A percentile compares a stretch with the other conserved stretches of the same genome.
These are phyloP conservation scores for Setomelanomma holmii DNA, from an alignment of 2,329 filamentous ascomycete species.

Conservation along the genomic window DNA sequence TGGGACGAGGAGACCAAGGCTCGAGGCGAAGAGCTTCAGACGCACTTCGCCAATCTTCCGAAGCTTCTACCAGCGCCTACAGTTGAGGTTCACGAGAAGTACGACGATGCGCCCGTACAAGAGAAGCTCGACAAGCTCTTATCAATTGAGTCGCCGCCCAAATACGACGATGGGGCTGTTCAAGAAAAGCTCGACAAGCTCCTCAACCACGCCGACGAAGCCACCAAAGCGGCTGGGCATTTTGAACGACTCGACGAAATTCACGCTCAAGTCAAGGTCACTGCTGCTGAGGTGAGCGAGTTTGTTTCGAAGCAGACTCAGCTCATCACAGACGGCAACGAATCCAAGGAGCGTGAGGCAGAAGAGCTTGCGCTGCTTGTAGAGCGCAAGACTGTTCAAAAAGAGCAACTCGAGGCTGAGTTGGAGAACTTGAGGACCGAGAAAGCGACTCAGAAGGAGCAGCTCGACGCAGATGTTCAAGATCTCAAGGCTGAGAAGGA, in stretches of 20 bases:
- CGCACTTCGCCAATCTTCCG: constrained; percentile 51
- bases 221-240: constrained; percentile 74
- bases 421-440: constrained; percentile 53
- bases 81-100: constrained; percentile 46
- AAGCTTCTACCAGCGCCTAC: constrained; percentile 56
- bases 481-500: constrained; percentile 55
- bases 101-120: constrained; percentile 66
- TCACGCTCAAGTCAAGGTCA: constrained; percentile 83
- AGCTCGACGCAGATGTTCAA: constrained; percentile 57
- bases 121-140: constrained; percentile 64
- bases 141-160: constrained; percentile 45
- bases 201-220: constrained; percentile 65
- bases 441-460: constrained; percentile 70
- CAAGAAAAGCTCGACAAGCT: constrained; percentile 64
- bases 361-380: constrained; percentile 82
- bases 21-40: constrained; percentile 52
- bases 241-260: constrained; percentile 87
- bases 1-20: constrained; percentile 54
- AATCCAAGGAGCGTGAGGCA: constrained; percentile 78
- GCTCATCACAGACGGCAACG: constrained; percentile 77
- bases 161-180: constrained; percentile 57
- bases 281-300: constrained; percentile 81
- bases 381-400: constrained; percentile 74
- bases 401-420: constrained; percentile 63
- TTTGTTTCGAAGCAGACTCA: constrained; percentile 81